phyloP scores from a whole-genome alignment of 2,329 filamentous ascomycete species.

The Helminthosporium solani region DNA sequence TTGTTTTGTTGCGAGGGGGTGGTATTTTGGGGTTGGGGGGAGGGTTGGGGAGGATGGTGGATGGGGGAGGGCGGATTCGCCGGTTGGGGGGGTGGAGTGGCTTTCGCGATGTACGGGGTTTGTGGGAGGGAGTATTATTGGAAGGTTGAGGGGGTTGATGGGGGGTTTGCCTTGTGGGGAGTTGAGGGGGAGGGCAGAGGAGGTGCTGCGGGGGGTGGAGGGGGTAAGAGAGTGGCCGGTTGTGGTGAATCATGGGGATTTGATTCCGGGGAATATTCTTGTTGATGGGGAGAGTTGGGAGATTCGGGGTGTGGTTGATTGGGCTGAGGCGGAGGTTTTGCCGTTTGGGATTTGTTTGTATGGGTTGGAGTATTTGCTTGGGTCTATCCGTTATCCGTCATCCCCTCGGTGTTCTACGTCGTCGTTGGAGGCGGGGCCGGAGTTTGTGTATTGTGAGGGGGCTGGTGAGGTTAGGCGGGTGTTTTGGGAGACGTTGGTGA shows the following conservation, averaged over 20 bases:
- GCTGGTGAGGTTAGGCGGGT: conserved; percentile 46
- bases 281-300: conserved; percentile 47
- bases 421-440: neutral
- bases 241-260: conserved; percentile 62
- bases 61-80: conserved; percentile 18
- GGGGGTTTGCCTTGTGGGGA: conserved; percentile 23
- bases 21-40: too few species aligned
- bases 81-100: conserved; percentile 12
- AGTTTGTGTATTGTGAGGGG: conserved; percentile 47
- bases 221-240: conserved; percentile 55
- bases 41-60: too few species aligned
- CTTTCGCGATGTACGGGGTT: conserved; percentile 26
- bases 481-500: conserved; percentile 54
- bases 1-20: conserved; percentile 25
- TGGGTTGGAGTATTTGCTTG: conserved; percentile 61
- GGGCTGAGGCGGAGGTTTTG: conserved; percentile 63
- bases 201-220: conserved; percentile 32
- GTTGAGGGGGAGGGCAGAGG: conserved; percentile 21
- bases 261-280: conserved; percentile 60
- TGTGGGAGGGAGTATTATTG: conserved; percentile 29
- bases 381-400: conserved; percentile 31
- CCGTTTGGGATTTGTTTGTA: conserved; percentile 63
- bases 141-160: conserved; percentile 26
- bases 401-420: neutral
- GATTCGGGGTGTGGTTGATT: conserved; percentile 61